Base-by-base conservation (phyloP, 331 rosid species). In the Rhamnella rubrinervis region DNA sequence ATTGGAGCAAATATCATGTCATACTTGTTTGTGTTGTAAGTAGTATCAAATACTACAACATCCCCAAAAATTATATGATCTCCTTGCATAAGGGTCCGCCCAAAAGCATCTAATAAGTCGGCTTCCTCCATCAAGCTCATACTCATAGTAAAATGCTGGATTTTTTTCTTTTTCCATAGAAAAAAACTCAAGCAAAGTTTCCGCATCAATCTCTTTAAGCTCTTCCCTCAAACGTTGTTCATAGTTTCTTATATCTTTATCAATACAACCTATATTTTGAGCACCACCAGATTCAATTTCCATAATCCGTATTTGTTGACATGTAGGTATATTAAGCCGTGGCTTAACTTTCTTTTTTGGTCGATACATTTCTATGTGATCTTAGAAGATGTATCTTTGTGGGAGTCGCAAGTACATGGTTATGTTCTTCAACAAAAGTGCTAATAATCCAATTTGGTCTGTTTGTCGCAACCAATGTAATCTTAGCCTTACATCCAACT, bases 41-140 rank as follows among this genome's bases (percentile, higher is more conserved):
- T 70, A 7, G 71, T 14, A 67, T 67, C 61, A 67, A 67, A 67
- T 9, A 31, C 19, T 4, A 67, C 18, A 11, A 53, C 67, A 59
- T 59, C 65, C 3, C n/a, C 11, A 46, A 28, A 70, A 49, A 11
- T 16, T 21, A 31, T 49, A 65, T 0, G n/a, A 20, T 7, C 31
- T 47, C 17, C 23, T 15, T 16, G 44, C 8, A 10, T 23, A 46
- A 1, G 41, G 8, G 50, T 65, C 2, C 1, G 11, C 59, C 59
- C 46, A 49, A 25, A 65, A 61, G 5, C 65, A 61, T 9, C 14
- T 39, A 15, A 10, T 31, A n/a, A 61, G 2, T 8, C 1, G 28
- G 49, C 49, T 50, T 16, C 23, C 25, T 26, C 15, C 59, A 49
- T 65, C 70, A 6, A 0, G 16, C 11, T 65, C 70, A 26, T 46